Base-by-base conservation (phyloP, 495 filamentous ascomycete genomes). In the Aspergillus leporis region DNA sequence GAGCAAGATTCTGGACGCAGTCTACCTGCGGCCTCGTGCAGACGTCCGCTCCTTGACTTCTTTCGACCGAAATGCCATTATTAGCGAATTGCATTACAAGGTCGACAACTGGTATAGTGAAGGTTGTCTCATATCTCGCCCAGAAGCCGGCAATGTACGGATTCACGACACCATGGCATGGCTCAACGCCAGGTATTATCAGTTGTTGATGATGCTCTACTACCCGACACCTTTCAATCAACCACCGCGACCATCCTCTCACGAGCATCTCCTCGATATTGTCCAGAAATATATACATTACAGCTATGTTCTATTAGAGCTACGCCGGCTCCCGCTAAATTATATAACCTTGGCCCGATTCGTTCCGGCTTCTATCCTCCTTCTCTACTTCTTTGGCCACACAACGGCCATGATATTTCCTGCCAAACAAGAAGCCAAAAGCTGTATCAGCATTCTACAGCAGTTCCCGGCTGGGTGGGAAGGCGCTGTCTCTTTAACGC, bases 91-190 rank as follows among this genome's bases (percentile, higher is more conserved):
- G 10, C 51, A 34, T 3, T 19, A 30, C 5, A 32, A 40, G n/a
- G 38, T 54, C 32, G 51, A 54, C 9, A 54, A 54, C n/a, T 54
- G 51, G 51, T 54, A 54, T 6, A 54, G 51, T 16, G 30, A 54
- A 22, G 51, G 51, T 4, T 54, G 51, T 22, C 34, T 54, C 13
- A 54, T 54, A 10, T 23, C 51, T 36, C 32, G 38, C 7, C 51
- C 51, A n/a, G 51, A 54, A 25, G 30, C 51, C 3, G 34, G 36
- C 23, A 54, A 54, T 54, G 51, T 54, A 8, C 16, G 51, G 22
- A 16, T 54, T 13, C 51, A 54, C 32, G 51, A 54, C 18, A 54
- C 51, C n/a, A 54, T 54, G 51, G 51, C 32, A 10, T 54, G 51
- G 51, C 31, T 54, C 16, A 54, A 54, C 36, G 51, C 51, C 23